Evolutionary conservation across 306 rosid genomes (phyloP).

Genomic region (Albizia julibrissin): DNA sequence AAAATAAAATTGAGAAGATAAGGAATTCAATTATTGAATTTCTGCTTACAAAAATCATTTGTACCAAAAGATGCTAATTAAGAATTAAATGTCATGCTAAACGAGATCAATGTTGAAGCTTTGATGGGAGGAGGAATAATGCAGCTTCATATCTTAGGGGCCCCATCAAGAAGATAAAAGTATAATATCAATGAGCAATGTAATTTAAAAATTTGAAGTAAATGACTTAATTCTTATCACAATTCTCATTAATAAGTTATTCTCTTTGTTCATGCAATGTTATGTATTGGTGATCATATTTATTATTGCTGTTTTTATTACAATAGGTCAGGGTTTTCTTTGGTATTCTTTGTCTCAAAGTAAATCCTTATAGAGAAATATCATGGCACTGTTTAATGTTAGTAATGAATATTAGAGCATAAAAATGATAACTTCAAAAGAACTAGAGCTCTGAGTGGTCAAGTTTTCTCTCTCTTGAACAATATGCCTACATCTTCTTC

Average conservation of each 20-base stretch:
- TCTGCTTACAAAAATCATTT: slow-evolving; percentile 26
- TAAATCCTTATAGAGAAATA: not conserved
- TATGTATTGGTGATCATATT: not conserved
- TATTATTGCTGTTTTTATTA: not conserved
- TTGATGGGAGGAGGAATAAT: slow-evolving; percentile 79
- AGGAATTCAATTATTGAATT: not conserved
- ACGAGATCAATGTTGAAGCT: slow-evolving; percentile 46
- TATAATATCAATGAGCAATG: no score
- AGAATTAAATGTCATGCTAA: not conserved
- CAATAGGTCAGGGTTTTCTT: not conserved
- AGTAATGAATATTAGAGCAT: not conserved
- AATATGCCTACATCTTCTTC: no score
- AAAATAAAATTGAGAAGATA: not conserved
- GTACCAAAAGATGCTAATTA: slow-evolving; percentile 20
- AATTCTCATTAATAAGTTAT: not conserved
- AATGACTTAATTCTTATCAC: no score
- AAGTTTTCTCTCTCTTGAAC: no score
- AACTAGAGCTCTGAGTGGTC: no score
- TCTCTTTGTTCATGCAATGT: not conserved
- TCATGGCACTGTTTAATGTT: not conserved
- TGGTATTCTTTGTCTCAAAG: not conserved
- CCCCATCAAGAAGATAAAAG: slow-evolving; percentile 44
- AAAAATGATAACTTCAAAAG: not conserved
- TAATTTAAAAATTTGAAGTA: no score
- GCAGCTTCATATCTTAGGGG: slow-evolving; percentile 80